Evolutionary conservation across 2,329 filamentous ascomycete genomes (phyloP).

Genomic region (Phoma sp.): DNA sequence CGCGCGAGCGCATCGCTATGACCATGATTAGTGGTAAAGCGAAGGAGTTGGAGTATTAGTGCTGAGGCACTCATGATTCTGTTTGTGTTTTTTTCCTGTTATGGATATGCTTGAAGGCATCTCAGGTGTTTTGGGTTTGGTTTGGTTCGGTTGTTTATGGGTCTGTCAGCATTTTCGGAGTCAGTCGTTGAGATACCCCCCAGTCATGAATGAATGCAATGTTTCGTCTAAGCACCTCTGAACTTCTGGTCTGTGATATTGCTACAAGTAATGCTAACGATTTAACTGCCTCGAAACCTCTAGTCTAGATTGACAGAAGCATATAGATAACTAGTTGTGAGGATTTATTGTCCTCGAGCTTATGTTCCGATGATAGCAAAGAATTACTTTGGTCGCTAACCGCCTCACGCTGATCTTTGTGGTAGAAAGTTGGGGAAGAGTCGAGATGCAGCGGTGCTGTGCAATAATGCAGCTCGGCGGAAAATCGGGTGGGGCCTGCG

Average conservation of each 20-base stretch:
- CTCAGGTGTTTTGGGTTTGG: background rate
- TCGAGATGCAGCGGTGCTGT: background rate
- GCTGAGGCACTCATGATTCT: background rate
- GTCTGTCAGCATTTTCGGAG: no score
- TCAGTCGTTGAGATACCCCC: background rate
- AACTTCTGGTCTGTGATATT: no score
- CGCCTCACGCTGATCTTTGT: no score
- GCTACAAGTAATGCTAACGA: no score
- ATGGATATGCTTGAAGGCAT: background rate
- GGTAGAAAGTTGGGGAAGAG: constrained; percentile 1
- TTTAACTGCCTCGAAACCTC: no score
- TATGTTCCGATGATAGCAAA: no score
- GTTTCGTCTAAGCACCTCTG: no score
- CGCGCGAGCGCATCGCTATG: constrained; percentile 67
- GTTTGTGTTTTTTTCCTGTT: constrained; percentile 2
- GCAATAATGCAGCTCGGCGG: background rate
- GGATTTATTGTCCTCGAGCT: no score
- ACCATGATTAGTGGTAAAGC: constrained; percentile 64
- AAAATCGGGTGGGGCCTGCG: background rate
- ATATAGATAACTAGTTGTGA: no score
- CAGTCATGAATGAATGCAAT: background rate
- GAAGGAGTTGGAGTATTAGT: constrained; percentile 33
- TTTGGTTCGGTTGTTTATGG: background rate
- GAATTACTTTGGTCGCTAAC: no score
- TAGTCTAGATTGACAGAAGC: no score